Evolutionary conservation across 1,284 basidiomycete genomes (phyloP), one percentile per base, ranked within the genome.

Genomic region (Microstroma glucosiphilum): DNA sequence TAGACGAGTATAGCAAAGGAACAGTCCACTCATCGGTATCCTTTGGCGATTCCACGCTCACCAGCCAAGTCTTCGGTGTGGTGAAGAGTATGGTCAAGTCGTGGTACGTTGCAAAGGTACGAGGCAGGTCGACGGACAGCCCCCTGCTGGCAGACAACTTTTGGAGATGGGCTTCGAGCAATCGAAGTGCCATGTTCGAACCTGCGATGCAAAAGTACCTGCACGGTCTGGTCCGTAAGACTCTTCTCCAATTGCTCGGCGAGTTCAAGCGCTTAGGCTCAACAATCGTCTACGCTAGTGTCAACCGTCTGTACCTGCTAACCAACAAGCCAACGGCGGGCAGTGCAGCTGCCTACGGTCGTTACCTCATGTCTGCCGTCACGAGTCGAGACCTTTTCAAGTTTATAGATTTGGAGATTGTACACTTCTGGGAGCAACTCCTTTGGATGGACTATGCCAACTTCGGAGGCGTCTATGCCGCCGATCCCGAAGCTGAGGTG

Each of bases 361-460:
- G 89, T 37, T 97, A 98, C 79, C 68, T 98, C 73, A 87, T 89
- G 19, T 89, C 89, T 0, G 94, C 96, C 0, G 90, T 96, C 64
- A 96, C 89, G 40, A 89, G 90, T 12, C 88, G 96, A 72, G 96
- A 98, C 70, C 83, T 98, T 15, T 99, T 98, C 84, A 90, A 93
- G 72, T 92, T 96, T 70, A 83, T 98, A 25, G 88, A 89, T 73
- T 85, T 99, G 58, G 85, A 89, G 58, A 90, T 93, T 17, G 88
- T 91, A 19, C 86, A 89, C 26, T 96, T 89, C 82, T 99, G 94
- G 83, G 93, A 98, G 80, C 92, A 91, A 76, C 83, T 98, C 23
- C 81, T 97, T 8, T 96, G 92, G 85, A 91, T 97, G 90, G 96
- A 99, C 79, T 85, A 87, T 21, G 91, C 92, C 48, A 99, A 98